These are phyloP conservation scores for Quercus mongolica DNA, from an alignment of 306 rosid genomes.

Conservation along the genomic window DNA sequence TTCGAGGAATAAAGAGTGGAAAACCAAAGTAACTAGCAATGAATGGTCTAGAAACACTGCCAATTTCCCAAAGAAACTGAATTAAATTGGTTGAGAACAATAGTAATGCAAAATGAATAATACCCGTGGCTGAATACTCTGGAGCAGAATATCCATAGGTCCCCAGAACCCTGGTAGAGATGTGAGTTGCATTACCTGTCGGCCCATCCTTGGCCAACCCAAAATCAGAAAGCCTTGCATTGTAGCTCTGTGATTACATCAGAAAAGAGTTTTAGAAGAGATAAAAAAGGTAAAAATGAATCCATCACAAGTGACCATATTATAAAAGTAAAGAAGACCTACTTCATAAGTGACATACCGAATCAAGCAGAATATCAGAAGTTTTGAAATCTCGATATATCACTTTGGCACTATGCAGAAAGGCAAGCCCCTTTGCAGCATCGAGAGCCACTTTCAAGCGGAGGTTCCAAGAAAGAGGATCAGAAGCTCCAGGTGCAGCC, in stretches of 20 bases:
- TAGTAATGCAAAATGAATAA: background rate
- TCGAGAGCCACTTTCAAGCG: conserved; percentile 67
- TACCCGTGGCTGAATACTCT: conserved; percentile 62
- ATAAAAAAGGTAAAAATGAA: background rate
- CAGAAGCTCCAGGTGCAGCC: conserved; percentile 48
- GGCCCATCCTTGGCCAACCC: conserved; percentile 71
- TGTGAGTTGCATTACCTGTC: conserved; percentile 50
- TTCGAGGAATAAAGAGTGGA: background rate
- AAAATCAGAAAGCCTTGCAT: conserved; percentile 63
- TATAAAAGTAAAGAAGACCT: conserved; percentile 1
- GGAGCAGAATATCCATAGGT: conserved; percentile 69
- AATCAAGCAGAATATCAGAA: conserved; percentile 59
- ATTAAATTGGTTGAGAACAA: background rate
- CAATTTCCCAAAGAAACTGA: background rate
- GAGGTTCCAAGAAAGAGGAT: conserved; percentile 65
- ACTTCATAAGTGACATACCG: conserved; percentile 32
- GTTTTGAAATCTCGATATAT: conserved; percentile 66
- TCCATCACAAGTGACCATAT: background rate
- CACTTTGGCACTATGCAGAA: conserved; percentile 54
- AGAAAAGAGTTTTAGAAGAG: conserved; percentile 11
- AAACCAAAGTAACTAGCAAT: background rate
- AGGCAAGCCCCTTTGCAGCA: conserved; percentile 71
- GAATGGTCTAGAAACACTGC: background rate
- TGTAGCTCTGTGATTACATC: conserved; percentile 39
- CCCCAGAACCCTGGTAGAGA: conserved; percentile 54